phyloP scores from a whole-genome alignment of 1,284 basidiomycete species.

The Ceratobasidium theobromae region DNA sequence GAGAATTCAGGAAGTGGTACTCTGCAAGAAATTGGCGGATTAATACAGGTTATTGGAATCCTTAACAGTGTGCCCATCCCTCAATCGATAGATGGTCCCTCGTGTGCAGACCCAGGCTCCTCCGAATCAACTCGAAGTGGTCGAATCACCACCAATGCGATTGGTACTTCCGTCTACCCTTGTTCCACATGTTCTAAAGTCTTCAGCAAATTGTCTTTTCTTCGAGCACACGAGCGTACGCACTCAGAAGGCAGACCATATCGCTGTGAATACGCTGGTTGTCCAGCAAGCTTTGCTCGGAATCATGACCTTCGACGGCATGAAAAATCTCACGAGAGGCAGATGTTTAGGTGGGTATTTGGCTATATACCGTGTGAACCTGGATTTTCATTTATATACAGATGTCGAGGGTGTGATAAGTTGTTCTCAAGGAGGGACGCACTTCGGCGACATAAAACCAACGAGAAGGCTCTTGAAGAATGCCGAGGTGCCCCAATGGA shows the following conservation, averaged over 20 bases:
- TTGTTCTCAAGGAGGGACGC: constrained; percentile 73
- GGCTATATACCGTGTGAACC: not conserved
- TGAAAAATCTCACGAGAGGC: constrained; percentile 62
- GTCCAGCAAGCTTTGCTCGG: constrained; percentile 70
- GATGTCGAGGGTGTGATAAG: constrained; percentile 68
- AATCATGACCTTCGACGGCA: constrained; percentile 77
- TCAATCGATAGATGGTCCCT: constrained; percentile 15
- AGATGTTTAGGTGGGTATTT: constrained; percentile 47
- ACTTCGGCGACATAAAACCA: constrained; percentile 61
- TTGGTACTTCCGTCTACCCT: constrained; percentile 72
- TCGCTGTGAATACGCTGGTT: constrained; percentile 52
- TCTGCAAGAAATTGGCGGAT: constrained; percentile 68
- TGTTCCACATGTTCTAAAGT: constrained; percentile 65
- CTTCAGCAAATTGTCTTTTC: constrained; percentile 63
- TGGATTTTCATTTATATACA: constrained; percentile 41
- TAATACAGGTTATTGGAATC: constrained; percentile 75
- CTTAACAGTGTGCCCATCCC: constrained; percentile 59
- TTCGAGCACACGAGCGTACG: constrained; percentile 65
- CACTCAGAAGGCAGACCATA: constrained; percentile 64
- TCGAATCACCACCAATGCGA: constrained; percentile 46
- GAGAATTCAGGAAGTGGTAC: constrained; percentile 52
- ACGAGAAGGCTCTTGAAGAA: constrained; percentile 47
- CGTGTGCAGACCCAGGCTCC: not conserved
- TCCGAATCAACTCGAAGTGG: not conserved
- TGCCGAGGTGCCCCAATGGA: constrained; percentile 42